These are phyloP conservation scores for Exophiala phaeomuriformis DNA, from an alignment of 2,329 filamentous ascomycete species.

Conservation along the genomic window DNA sequence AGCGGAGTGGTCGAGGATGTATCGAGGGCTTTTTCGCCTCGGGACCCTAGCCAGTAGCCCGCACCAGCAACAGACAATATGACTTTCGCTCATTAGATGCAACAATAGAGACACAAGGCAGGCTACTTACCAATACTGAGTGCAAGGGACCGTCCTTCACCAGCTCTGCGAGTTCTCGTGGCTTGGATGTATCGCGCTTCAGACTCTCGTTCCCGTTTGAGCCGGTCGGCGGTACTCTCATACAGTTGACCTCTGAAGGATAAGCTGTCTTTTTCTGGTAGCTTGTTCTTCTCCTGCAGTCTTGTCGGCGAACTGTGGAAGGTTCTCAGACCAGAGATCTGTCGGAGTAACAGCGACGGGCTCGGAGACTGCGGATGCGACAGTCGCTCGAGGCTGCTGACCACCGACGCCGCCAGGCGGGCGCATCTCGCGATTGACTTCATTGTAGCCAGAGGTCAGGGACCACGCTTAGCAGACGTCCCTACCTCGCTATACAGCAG, in stretches of 20 bases:
- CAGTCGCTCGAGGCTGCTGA: conserved; percentile 9
- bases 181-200: conserved; percentile 29
- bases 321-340: conserved; percentile 1
- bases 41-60: conserved; percentile 51
- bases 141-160: conserved; percentile 17
- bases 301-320: conserved; percentile 15
- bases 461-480: neutral
- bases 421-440: conserved; percentile 4
- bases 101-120: conserved; percentile 4
- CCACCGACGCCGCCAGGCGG: conserved; percentile 9
- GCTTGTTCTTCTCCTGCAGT: conserved; percentile 8
- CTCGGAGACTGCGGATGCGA: neutral
- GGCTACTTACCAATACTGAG: conserved; percentile 31
- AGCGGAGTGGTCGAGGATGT: conserved; percentile 53
- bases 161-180: conserved; percentile 1
- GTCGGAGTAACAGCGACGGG: neutral
- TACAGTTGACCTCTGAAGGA: conserved; percentile 55
- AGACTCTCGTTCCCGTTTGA: conserved; percentile 49
- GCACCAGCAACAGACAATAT: conserved; percentile 45
- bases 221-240: conserved; percentile 52
- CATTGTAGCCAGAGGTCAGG: neutral
- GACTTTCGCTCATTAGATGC: conserved; percentile 34
- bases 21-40: conserved; percentile 42
- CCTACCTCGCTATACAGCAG: neutral
- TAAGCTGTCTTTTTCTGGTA: conserved; percentile 6